These are phyloP conservation scores for Fragaria vesca DNA, from an alignment of 306 rosid genomes.

Conservation along the genomic window DNA sequence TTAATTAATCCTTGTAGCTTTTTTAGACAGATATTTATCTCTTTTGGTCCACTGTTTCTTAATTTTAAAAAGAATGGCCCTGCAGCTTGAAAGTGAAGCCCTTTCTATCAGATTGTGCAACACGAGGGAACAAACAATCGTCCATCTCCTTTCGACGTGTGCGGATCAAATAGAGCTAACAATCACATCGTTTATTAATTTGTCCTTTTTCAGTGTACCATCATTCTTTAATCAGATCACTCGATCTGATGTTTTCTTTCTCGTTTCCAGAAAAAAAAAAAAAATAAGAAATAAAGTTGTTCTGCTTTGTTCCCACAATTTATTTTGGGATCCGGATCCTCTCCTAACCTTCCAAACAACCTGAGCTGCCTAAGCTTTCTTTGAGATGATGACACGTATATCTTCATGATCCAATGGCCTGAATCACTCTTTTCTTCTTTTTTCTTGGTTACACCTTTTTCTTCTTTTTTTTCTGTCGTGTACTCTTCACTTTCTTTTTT, in stretches of 20 bases:
- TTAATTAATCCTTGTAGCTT: background rate
- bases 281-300: background rate
- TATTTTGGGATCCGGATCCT: no score
- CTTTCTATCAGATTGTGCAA: background rate
- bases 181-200: background rate
- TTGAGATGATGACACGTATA: no score
- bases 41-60: background rate
- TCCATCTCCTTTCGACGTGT: background rate
- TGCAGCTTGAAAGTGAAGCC: no score
- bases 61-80: background rate
- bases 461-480: no score
- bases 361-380: no score
- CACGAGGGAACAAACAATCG: background rate
- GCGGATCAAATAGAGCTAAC: background rate
- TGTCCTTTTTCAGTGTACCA: background rate
- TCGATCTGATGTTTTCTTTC: no score
- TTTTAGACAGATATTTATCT: background rate
- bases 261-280: background rate
- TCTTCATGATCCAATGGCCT: no score
- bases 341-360: no score
- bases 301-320: background rate
- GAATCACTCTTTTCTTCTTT: no score
- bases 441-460: rapidly evolving
- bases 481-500: no score
- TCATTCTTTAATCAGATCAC: no score